Base-by-base conservation (phyloP, 2,329 filamentous ascomycete genomes). In the Ceratocystiopsis brevicomis region DNA sequence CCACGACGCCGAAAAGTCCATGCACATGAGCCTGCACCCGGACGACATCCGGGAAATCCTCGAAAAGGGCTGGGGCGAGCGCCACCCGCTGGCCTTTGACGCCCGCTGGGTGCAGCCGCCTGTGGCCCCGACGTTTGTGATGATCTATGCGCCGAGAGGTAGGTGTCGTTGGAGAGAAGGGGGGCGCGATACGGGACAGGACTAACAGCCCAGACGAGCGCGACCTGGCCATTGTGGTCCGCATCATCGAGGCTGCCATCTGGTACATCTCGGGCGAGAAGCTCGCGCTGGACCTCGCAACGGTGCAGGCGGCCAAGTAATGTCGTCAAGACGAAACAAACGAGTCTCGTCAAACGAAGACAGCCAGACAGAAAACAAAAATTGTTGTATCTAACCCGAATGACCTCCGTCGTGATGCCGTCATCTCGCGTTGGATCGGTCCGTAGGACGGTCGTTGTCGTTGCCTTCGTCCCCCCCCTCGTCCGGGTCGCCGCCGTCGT, bases 1-100 rank as follows among this genome's bases (percentile, higher is more conserved):
- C 12, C 85, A 92, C 59, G 72, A 77, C 40, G 76, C 69, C 19
- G 84, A 90, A 50, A 73, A 79, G 47, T 81, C 76, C 4, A 66
- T 90, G 68, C 85, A 92, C 58, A 66, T 90, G 61, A 82, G 76
- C 40, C 66, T 93, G 42, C 83, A 90, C 54, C 82, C 83, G 0
- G 71, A 78, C 37, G 85, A 92, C 55, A 81, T 81, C 42, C 73
- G 68, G 52, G 65, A 78, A 42, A 69, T 90, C 16, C 61, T 93
- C 19, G 69, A 77, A 50, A 76, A 74, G 48, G 81, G 83, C 2
- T 92, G 85, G 84, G 86, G 80, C 1, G 76, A 92, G 61, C 61
- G 73, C 32, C 75, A 78, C 50, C 75, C 72, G 1, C 59, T 86
- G 44, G 77, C 81, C 9, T 71, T 73, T 53, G 10, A 30, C 25